Evolutionary conservation across 148 eudicot genomes (phyloP).

Genomic region (Simmondsia chinensis): DNA sequence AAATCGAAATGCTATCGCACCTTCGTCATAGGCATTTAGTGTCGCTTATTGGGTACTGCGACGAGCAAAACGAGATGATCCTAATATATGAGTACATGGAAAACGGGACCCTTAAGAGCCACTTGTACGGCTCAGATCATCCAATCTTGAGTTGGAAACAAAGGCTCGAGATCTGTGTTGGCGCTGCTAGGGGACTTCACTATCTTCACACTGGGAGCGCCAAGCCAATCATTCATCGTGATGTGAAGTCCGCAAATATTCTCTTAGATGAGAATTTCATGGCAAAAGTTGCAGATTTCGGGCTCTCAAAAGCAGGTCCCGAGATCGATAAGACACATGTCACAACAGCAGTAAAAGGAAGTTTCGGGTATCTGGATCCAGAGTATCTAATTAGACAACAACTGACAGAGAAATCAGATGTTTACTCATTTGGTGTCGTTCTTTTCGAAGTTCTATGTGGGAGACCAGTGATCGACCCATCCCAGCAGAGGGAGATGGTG

Average conservation of each 20-base stretch:
- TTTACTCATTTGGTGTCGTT: conserved; percentile 68
- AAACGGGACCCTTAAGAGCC: conserved; percentile 55
- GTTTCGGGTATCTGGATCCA: conserved; percentile 67
- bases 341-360: conserved; percentile 60
- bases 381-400: conserved; percentile 54
- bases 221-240: conserved; percentile 59
- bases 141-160: conserved; percentile 51
- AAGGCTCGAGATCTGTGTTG: conserved; percentile 63
- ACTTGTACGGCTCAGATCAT: conserved; percentile 39
- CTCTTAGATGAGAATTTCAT: conserved; percentile 48
- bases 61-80: conserved; percentile 55
- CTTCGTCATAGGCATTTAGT: conserved; percentile 73
- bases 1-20: conserved; percentile 64
- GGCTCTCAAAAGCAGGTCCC: conserved; percentile 57
- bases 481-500: conserved; percentile 42
- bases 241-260: conserved; percentile 62
- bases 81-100: conserved; percentile 62
- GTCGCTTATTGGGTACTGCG: conserved; percentile 56
- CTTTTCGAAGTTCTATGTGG: conserved; percentile 54
- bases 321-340: conserved; percentile 56
- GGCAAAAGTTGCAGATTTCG: conserved; percentile 77
- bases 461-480: conserved; percentile 60
- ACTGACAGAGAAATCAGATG: conserved; percentile 61
- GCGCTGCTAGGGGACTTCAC: conserved; percentile 61
- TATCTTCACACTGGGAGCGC: conserved; percentile 61